Evolutionary conservation across 495 filamentous ascomycete species (phyloP).

Genomic region (Tricharina praecox): DNA sequence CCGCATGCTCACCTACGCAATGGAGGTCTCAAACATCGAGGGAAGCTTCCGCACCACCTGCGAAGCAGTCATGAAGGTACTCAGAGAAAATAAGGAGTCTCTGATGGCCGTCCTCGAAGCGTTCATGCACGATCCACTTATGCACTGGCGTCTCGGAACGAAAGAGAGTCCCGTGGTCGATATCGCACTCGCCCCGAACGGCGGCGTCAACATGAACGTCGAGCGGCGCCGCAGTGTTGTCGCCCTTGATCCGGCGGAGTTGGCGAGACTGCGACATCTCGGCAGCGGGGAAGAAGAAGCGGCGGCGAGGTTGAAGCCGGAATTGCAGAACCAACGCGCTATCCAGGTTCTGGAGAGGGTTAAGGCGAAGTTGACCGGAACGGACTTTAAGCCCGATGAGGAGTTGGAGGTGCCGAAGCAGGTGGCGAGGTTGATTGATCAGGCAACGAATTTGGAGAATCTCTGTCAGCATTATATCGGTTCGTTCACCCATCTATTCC

Average conservation of each 20-base stretch:
- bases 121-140: slow-evolving; percentile 96
- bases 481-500: too few relatives aligned
- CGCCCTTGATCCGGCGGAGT: slow-evolving; percentile 11
- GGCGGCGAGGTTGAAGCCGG: slow-evolving; percentile 33
- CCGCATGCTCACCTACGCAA: slow-evolving; percentile 95
- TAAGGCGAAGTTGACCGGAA: slow-evolving; percentile 77
- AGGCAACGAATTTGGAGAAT: slow-evolving; percentile 94
- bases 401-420: slow-evolving; percentile 77
- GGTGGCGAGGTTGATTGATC: slow-evolving; percentile 81
- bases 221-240: slow-evolving; percentile 1
- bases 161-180: slow-evolving; percentile 43
- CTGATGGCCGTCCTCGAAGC: slow-evolving; percentile 97
- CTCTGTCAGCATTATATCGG: slow-evolving; percentile 98
- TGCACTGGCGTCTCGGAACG: slow-evolving; percentile 87
- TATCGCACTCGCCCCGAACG: slow-evolving; percentile 4
- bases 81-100: slow-evolving; percentile 92
- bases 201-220: not conserved
- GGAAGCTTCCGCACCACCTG: slow-evolving; percentile 94
- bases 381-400: slow-evolving; percentile 48
- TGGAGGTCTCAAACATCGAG: slow-evolving; percentile 99
- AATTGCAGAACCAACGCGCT: slow-evolving; percentile 83
- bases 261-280: slow-evolving; percentile 12
- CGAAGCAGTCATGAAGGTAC: slow-evolving; percentile 94
- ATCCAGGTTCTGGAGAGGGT: slow-evolving; percentile 83
- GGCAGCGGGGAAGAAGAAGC: slow-evolving; percentile 18